Evolutionary conservation across 148 eudicot species (phyloP), one percentile per base, ranked within the genome.

Genomic region (Spergularia bocconei): DNA sequence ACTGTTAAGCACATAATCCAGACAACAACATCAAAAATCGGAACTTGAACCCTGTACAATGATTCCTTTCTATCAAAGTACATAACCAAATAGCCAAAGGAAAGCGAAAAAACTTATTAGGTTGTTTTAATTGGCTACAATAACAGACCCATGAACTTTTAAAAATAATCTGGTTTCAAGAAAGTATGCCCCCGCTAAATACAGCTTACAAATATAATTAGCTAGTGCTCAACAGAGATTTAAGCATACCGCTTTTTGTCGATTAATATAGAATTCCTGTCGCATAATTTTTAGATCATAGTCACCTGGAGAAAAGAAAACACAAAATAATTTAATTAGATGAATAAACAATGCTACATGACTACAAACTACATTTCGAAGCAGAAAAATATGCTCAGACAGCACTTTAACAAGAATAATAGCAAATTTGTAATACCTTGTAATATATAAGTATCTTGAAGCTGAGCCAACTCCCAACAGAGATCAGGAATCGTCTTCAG

Each of bases 241-340:
- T 13, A 6, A 63, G 61, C 96, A 63, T 91, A 95, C 99, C 88
- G 81, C 85, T 79, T 95, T 95, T 81, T 95, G 99, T 70, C 92
- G 91, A 84, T 74, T 87, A 72, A 95, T 91, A 80, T 95, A 95
- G 75, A 81, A 89, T 73, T 95, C 99, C 79, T 95, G 99, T 61
- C 97, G 98, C 99, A 95, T 92, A 84, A 95, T 97, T 89, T 91
- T 95, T 41, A 95, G 79, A 88, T 95, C 99, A 82, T 95, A 95
- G 79, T 95, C 99, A 84, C 99, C 99, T 95, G 63, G 60, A 85
- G 54, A 10, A 56, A 64, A 76, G 47, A 56, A 71, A 70, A 54
- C 41, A 33, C 29, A 64, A 20, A 5, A 53, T 61, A 55, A 63
- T 69, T 69, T 16, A 50, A 48, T 25, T 14, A 41, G 70, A 21